A percentile compares a stretch with the other conserved stretches of the same genome.
phyloP scores from a whole-genome alignment of 1,139 yeast species.

The Suhomyces bokatorum region DNA sequence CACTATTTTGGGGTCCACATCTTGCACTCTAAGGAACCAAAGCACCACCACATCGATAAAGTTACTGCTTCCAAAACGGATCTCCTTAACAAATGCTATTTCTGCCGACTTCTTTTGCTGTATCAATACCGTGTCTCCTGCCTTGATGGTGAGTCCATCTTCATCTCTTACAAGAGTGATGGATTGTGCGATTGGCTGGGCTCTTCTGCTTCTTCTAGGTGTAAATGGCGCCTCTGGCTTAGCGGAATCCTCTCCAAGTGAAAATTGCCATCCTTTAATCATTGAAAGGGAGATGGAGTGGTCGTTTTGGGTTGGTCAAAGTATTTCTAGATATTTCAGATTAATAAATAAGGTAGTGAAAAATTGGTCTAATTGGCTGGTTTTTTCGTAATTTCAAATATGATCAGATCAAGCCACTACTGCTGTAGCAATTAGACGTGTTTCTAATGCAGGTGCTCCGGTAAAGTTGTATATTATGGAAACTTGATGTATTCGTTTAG shows the following conservation, averaged over 20 bases:
- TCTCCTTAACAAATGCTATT: constrained; percentile 43
- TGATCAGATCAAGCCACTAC: no score
- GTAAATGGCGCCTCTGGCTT: constrained; percentile 11
- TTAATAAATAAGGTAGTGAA: background rate
- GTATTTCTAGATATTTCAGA: background rate
- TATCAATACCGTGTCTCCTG: constrained; percentile 43
- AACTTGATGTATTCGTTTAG: background rate
- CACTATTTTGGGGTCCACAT: constrained; percentile 19
- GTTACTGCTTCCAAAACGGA: constrained; percentile 38
- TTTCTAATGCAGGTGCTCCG: background rate
- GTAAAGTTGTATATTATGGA: background rate
- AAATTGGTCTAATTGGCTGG: background rate
- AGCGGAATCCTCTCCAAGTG: constrained; percentile 18
- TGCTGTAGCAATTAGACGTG: background rate
- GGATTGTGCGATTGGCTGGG: constrained; percentile 8
- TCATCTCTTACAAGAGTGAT: constrained; percentile 27
- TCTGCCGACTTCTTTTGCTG: constrained; percentile 20
- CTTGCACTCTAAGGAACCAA: constrained; percentile 34
- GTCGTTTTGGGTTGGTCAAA: background rate
- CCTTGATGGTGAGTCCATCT: constrained; percentile 39
- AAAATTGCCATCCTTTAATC: constrained; percentile 36
- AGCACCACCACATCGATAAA: constrained; percentile 40
- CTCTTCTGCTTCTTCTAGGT: constrained; percentile 19
- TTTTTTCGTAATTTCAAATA: no score
- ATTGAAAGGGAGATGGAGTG: constrained; percentile 3